Evolutionary conservation across 2,329 filamentous ascomycete species (phyloP).

Genomic region (Penicillium hordei): DNA sequence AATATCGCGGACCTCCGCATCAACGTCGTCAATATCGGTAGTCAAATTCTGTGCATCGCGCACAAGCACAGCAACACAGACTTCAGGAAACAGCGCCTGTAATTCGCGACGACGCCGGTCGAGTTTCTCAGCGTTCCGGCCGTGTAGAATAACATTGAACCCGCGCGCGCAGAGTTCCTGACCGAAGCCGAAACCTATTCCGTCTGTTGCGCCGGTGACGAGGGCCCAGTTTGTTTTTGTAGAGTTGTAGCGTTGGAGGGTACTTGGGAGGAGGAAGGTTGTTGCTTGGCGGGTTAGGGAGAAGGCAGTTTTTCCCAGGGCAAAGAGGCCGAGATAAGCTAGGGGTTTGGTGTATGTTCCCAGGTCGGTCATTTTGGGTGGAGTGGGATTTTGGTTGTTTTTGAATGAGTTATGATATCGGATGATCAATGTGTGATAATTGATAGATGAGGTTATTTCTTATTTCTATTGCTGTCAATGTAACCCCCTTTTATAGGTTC

Average conservation of each 20-base stretch:
- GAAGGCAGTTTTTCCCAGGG: slow-evolving; percentile 13
- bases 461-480: not conserved
- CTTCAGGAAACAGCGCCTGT: slow-evolving; percentile 38
- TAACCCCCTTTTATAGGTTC: not conserved
- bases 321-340: slow-evolving; percentile 18
- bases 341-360: slow-evolving; percentile 12
- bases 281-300: slow-evolving; percentile 18
- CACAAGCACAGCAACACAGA: slow-evolving; percentile 41
- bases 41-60: slow-evolving; percentile 44
- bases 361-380: slow-evolving; percentile 2
- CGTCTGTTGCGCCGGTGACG: slow-evolving; percentile 55
- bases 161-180: slow-evolving; percentile 52
- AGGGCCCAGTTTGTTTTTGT: slow-evolving; percentile 22
- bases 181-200: slow-evolving; percentile 55
- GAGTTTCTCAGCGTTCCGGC: slow-evolving; percentile 55
- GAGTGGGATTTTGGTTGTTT: not conserved
- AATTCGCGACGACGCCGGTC: slow-evolving; percentile 44
- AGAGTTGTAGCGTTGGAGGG: slow-evolving; percentile 20
- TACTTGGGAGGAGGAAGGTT: slow-evolving; percentile 18
- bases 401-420: not conserved
- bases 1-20: slow-evolving; percentile 28
- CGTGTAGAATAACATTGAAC: slow-evolving; percentile 60
- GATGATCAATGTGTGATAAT: not conserved
- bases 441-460: not conserved
- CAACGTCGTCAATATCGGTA: slow-evolving; percentile 25